Evolutionary conservation across 202 grass and related monocot genomes (phyloP).

Genomic region (Zoysia matrella): DNA sequence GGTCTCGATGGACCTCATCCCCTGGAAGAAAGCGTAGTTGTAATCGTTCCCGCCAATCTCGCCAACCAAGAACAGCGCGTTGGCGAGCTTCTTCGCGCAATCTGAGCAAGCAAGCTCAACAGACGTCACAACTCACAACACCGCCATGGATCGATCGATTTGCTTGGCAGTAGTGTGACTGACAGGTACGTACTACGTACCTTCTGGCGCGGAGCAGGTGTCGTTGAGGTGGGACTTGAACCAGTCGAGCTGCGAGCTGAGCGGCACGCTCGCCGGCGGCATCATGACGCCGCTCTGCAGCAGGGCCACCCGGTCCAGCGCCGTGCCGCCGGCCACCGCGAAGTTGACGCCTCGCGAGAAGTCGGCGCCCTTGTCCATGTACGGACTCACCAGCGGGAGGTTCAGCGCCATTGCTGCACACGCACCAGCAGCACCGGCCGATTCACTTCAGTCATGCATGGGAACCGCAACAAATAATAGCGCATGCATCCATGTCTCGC

Average conservation of each 20-base stretch:
- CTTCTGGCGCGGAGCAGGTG: constrained; percentile 64
- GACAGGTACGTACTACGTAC: not conserved
- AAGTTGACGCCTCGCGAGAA: constrained; percentile 80
- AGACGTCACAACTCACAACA: not conserved
- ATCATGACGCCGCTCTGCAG: constrained; percentile 47
- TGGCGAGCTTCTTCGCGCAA: constrained; percentile 53
- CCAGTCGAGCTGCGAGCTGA: constrained; percentile 82
- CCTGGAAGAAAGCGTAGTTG: constrained; percentile 86
- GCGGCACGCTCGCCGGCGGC: constrained; percentile 62
- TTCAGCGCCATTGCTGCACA: constrained; percentile 76
- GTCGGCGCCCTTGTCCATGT: constrained; percentile 67
- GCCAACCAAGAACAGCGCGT: constrained; percentile 75
- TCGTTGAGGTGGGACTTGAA: constrained; percentile 75
- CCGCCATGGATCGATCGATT: no score
- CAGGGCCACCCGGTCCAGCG: constrained; percentile 58
- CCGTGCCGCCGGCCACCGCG: constrained; percentile 91
- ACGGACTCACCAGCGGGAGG: constrained; percentile 70
- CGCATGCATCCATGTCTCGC: no score
- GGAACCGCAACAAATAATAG: no score
- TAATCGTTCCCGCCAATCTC: constrained; percentile 97
- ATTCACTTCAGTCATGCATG: no score
- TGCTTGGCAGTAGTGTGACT: no score
- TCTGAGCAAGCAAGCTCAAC: constrained; percentile 33
- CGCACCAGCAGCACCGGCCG: no score
- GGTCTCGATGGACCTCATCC: constrained; percentile 45